Evolutionary conservation across 1,139 yeast species (phyloP).

Genomic region (Blastobotrys persicus): DNA sequence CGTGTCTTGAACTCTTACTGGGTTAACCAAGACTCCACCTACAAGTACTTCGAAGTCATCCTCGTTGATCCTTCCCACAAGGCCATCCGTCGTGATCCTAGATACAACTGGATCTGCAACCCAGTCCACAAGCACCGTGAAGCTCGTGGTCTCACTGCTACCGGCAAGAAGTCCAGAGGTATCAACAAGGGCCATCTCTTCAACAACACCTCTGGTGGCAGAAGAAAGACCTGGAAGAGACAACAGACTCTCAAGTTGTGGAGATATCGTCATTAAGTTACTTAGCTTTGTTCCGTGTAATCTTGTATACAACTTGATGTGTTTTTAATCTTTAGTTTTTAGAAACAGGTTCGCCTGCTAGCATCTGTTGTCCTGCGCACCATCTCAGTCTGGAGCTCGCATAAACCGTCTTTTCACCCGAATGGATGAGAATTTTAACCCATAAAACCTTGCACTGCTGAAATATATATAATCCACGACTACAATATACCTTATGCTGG

Average conservation of each 20-base stretch:
- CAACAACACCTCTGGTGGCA: constrained; percentile 96
- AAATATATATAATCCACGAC: too few relatives aligned
- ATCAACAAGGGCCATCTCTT: constrained; percentile 99
- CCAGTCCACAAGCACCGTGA: constrained; percentile 99
- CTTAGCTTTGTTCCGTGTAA: constrained; percentile 1
- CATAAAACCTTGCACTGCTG: too few relatives aligned
- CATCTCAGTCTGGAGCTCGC: too few relatives aligned
- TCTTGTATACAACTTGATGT: constrained; percentile 38
- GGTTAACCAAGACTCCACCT: constrained; percentile 99
- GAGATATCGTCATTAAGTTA: constrained; percentile 74
- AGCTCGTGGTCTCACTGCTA: constrained; percentile 97
- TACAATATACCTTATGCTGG: too few relatives aligned
- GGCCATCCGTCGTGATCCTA: constrained; percentile 98
- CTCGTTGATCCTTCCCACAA: constrained; percentile 96
- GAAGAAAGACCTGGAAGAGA: constrained; percentile 99
- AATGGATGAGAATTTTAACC: too few relatives aligned
- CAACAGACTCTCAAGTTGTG: constrained; percentile 98
- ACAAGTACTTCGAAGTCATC: constrained; percentile 98
- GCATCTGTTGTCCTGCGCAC: too few relatives aligned
- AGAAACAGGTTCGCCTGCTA: too few relatives aligned
- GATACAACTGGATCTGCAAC: constrained; percentile 99
- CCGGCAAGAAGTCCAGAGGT: constrained; percentile 99
- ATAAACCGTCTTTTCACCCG: too few relatives aligned
- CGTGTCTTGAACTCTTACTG: constrained; percentile 99
- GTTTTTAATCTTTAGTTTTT: not conserved